A percentile compares a stretch with the other conserved stretches of the same genome.
Evolutionary conservation across 495 filamentous ascomycete species (phyloP).

Genomic region (Cairneyella variabilis): DNA sequence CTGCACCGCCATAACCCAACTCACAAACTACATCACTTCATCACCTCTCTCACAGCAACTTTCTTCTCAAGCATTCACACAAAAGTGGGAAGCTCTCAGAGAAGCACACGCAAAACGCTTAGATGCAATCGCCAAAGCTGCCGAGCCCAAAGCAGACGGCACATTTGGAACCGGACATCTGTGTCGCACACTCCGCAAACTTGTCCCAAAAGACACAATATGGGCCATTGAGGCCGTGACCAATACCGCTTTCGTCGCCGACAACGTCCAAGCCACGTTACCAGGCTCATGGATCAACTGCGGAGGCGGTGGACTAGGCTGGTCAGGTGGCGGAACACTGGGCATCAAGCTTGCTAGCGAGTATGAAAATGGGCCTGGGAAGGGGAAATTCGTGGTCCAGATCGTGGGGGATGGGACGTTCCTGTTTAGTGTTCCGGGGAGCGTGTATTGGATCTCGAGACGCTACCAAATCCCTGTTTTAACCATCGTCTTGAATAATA

Average conservation of each 20-base stretch:
- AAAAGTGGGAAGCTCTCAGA: constrained; percentile 53
- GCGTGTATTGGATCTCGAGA: constrained; percentile 87
- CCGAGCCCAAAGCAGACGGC: constrained; percentile 56
- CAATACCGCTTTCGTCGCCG: constrained; percentile 70
- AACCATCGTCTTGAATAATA: constrained; percentile 92
- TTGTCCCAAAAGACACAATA: constrained; percentile 73
- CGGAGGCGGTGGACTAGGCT: constrained; percentile 88
- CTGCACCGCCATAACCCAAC: constrained; percentile 65
- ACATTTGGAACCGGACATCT: constrained; percentile 69
- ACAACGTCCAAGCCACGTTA: constrained; percentile 70
- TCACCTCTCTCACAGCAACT: constrained; percentile 43
- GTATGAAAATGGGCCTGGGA: constrained; percentile 48
- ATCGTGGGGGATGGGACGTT: constrained; percentile 93
- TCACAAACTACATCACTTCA: constrained; percentile 50
- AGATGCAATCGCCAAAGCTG: constrained; percentile 50
- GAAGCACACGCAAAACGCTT: constrained; percentile 57
- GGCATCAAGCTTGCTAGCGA: constrained; percentile 87
- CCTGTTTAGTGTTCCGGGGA: constrained; percentile 83
- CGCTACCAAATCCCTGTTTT: constrained; percentile 85
- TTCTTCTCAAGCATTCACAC: constrained; percentile 38
- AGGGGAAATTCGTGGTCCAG: constrained; percentile 84
- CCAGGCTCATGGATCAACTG: constrained; percentile 92
- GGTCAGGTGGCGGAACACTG: constrained; percentile 86
- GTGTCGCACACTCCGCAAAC: constrained; percentile 55
- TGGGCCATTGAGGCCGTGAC: constrained; percentile 90